Evolutionary conservation across 306 rosid genomes (phyloP).

Genomic region (Quercus robur): DNA sequence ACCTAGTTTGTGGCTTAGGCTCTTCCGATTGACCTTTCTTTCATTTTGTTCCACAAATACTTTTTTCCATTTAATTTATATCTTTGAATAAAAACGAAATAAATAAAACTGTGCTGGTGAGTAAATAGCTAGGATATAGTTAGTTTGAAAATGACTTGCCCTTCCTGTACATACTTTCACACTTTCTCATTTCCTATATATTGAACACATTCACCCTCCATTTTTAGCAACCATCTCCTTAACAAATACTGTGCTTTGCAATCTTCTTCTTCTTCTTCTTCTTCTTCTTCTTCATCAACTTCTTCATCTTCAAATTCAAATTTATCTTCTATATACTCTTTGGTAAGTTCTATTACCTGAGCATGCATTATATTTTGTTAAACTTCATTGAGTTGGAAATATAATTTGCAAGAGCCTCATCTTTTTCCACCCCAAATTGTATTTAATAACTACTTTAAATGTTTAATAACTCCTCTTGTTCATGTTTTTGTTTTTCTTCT

Average conservation of each 20-base stretch:
- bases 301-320: neutral
- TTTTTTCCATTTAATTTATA: neutral
- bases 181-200: constrained; percentile 34
- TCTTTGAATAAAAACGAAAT: neutral
- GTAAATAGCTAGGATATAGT: constrained; percentile 21
- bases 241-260: neutral
- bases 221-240: constrained; percentile 28
- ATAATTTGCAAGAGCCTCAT: neutral
- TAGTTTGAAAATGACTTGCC: constrained; percentile 25
- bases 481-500: neutral
- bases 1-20: constrained; percentile 35
- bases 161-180: neutral
- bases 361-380: neutral
- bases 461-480: too few species aligned
- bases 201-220: constrained; percentile 21
- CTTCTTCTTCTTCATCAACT: neutral
- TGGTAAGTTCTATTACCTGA: neutral
- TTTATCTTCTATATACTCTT: neutral
- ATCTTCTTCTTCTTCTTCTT: neutral
- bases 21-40: constrained; percentile 18
- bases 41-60: constrained; percentile 18
- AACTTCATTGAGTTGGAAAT: neutral
- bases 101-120: neutral
- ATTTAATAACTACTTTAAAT: too few species aligned
- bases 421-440: neutral